Percentiles rank a stretch among this genome's conserved stretches.
Conservation (phyloP, 768 basidiomycete genomes). For the Suillus bovinus region DNA sequence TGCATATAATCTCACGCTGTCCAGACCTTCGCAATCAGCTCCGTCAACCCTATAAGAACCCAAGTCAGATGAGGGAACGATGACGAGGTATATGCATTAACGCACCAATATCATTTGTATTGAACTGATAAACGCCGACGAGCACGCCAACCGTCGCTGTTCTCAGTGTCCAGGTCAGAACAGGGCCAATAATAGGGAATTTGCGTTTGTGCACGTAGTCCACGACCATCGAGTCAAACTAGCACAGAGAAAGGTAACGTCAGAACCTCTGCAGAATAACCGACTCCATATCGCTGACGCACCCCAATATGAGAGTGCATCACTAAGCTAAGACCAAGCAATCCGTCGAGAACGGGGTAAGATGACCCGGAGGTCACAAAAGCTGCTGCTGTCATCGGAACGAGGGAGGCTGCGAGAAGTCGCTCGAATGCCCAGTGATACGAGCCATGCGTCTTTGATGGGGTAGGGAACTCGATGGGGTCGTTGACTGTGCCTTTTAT, state of each 20-base stretch:
- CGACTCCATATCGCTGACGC: slow-evolving; percentile 30
- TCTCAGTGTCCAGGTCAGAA: slow-evolving; percentile 76
- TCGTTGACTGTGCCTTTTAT: slow-evolving; percentile 94
- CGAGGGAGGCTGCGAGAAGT: slow-evolving; percentile 80
- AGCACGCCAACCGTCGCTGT: slow-evolving; percentile 77
- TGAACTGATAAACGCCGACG: slow-evolving; percentile 95
- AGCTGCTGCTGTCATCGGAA: slow-evolving; percentile 91
- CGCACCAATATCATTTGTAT: slow-evolving; percentile 97
- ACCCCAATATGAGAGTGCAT: slow-evolving; percentile 97
- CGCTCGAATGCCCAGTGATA: slow-evolving; percentile 95
- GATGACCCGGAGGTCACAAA: slow-evolving; percentile 74
- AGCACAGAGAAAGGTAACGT: slow-evolving; percentile 1
- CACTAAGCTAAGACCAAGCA: slow-evolving; percentile 84
- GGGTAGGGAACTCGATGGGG: slow-evolving; percentile 83
- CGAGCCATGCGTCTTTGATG: slow-evolving; percentile 82
- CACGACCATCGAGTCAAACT: slow-evolving; percentile 77
- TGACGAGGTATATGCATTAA: slow-evolving; percentile 17
- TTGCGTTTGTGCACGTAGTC: slow-evolving; percentile 96
- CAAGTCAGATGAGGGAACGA: slow-evolving; percentile 1
- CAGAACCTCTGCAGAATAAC: not conserved
- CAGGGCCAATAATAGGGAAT: slow-evolving; percentile 77
- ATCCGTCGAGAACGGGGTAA: slow-evolving; percentile 86
- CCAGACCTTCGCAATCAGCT: slow-evolving; percentile 84
- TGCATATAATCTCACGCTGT: slow-evolving; percentile 49
- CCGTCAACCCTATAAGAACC: slow-evolving; percentile 68